Evolutionary conservation across 2,329 filamentous ascomycete species (phyloP), one percentile per base, ranked within the genome.

Genomic region (Thielaviopsis musarum): DNA sequence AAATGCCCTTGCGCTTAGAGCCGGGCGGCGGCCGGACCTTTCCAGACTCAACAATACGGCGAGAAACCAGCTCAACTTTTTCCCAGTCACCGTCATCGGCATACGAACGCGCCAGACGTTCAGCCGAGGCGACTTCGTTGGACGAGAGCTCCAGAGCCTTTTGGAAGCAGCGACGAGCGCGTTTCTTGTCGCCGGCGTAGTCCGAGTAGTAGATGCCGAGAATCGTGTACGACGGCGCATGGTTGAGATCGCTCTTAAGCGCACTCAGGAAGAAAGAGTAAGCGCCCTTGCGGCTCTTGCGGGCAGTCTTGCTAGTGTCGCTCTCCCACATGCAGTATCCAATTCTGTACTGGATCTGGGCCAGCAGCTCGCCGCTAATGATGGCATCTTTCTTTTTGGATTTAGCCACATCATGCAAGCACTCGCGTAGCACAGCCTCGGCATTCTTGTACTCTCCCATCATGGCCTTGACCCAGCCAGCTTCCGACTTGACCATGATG

Each of bases 21-120:
- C 94, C 93, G 10, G 93, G 91, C 1, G 91, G 83, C 24, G 90
- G 88, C 64, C 86, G 87, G 49, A 91, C 88, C 70, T 90, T 93
- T 58, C 93, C 93, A n/a, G 91, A 96, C 63, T 96, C 88, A 2
- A 97, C 84, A 0, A 96, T 87, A 56, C 94, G 82, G 68, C 91
- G 87, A 1, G 93, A 87, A 34, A 98, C 84, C 21, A 94, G 81
- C 72, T 97, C 93, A 7, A 98, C 94, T 56, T 94, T 83, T 64
- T 97, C 93, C 93, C 93, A 98, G 66, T 98, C 93, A 45, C 87
- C 83, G 64, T 90, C 84, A 58, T 95, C 84, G 0, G 94, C 91
- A 69, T 96, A 98, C 0, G 83, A 84, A 61, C 81, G 81, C 1
- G 93, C 91, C 17, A 98, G 78, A 28, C 89, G 81, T 70, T 97